Conservation (phyloP, 179 eudicot genomes). For the Spergularia azorica region DNA sequence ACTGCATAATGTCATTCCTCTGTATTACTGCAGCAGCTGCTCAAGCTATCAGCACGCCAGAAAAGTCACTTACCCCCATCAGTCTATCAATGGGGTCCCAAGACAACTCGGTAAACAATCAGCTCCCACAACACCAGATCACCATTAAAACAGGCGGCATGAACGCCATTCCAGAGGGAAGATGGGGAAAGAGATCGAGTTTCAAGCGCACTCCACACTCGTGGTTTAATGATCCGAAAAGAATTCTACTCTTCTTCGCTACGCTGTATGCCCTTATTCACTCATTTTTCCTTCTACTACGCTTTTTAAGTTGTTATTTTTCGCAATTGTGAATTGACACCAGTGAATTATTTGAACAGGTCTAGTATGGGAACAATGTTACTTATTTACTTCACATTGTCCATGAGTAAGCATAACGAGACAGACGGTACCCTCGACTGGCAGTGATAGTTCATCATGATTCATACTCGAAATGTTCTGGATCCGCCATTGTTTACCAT, state of each 20-base stretch:
- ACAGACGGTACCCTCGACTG: constrained; percentile 31
- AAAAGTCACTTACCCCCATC: constrained; percentile 42
- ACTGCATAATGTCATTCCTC: neutral
- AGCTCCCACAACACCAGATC: constrained; percentile 57
- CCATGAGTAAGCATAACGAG: constrained; percentile 41
- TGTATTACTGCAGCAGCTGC: constrained; percentile 35
- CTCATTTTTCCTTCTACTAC: neutral
- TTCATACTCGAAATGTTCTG: neutral
- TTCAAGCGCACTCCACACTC: constrained; percentile 52
- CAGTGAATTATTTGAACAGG: constrained; percentile 41
- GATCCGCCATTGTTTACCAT: neutral
- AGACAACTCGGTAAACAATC: constrained; percentile 25
- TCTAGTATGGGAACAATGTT: constrained; percentile 84
- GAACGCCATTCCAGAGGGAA: constrained; percentile 36
- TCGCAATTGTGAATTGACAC: neutral
- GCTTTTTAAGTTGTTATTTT: neutral
- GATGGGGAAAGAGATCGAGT: constrained; percentile 44
- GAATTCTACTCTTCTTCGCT: constrained; percentile 74
- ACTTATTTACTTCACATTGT: constrained; percentile 74
- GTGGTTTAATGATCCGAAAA: constrained; percentile 58
- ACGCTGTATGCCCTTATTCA: constrained; percentile 68
- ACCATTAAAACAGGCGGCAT: constrained; percentile 46
- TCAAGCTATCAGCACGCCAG: constrained; percentile 46
- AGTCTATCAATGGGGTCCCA: constrained; percentile 26
- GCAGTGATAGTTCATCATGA: neutral